Evolutionary conservation across 495 filamentous ascomycete species (phyloP), one percentile per base, ranked within the genome.

Genomic region (Aspergillus baeticus): DNA sequence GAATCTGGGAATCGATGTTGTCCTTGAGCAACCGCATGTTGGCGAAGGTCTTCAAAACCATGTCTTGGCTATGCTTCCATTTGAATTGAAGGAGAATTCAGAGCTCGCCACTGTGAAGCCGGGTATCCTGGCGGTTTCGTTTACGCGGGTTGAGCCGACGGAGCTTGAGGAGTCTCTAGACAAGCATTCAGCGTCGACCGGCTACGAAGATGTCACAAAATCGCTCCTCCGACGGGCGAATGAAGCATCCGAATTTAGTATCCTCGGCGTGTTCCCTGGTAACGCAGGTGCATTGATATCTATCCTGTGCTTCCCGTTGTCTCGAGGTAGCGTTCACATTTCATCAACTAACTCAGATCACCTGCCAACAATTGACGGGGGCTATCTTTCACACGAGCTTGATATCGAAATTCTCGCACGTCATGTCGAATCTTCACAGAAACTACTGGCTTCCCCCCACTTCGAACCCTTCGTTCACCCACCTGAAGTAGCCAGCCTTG

Each of bases 371-470:
- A 50, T 64, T 35, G 66, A 74, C 44, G 66, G 66, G 10, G 47
- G 47, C 5, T 67, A 59, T 35, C 42, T 67, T 0, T 66, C 67
- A 0, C 64, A 75, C 29, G 63, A 66, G 0, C 56, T 72, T 0
- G 72, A 76, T 43, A 26, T 77, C 1, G 69, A 72, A 41, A 65
- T 81, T 11, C 69, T 80, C 21, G 75, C 72, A n/a, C 71, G 77
- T 45, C 72, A 73, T 37, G 62, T 71, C 49, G 69, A 72, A 41
- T 76, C 77, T 54, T 55, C 77, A 23, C 18, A 43, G 20, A 23
- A 14, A 22, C 2, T 23, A 1, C 20, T 43, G 1, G 2, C 39
- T 20, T 43, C 39, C 3, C 18, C 39, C 3, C 6, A 6, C 13
- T 18, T 43, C 5, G 18, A 43, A 43, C 39, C 39, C 10, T 43